Conservation (phyloP, 1,284 basidiomycete genomes). For the Cryptococcus hybrid region DNA sequence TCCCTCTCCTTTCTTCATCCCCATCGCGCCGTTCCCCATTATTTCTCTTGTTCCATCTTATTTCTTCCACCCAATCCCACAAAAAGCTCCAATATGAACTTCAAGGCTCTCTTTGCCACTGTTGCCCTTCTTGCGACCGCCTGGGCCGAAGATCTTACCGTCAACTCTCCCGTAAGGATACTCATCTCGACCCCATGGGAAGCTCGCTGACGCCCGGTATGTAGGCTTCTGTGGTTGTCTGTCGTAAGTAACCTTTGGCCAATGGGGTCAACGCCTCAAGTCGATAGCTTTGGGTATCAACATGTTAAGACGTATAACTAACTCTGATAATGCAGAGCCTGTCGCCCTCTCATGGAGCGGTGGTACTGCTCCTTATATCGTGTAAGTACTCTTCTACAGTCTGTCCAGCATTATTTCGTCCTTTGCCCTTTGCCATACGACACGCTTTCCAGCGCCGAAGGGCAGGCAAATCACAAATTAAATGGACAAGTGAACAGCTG, state of each 20-base stretch:
- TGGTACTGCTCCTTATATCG: slow-evolving; percentile 62
- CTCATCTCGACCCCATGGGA: not conserved
- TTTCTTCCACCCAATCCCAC: not conserved
- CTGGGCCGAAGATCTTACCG: slow-evolving; percentile 48
- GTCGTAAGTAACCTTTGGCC: slow-evolving; percentile 39
- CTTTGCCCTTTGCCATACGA: too few species aligned
- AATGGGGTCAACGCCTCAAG: not conserved
- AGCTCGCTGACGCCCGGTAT: not conserved
- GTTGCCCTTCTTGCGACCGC: slow-evolving; percentile 33
- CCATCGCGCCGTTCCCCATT: not conserved
- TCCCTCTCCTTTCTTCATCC: not conserved
- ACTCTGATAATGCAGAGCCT: slow-evolving; percentile 21
- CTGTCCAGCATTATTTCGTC: too few species aligned
- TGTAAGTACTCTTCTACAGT: slow-evolving; percentile 43
- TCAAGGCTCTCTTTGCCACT: slow-evolving; percentile 17
- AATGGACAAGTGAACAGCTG: too few species aligned
- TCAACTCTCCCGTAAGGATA: slow-evolving; percentile 60
- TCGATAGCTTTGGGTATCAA: not conserved
- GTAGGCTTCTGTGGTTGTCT: slow-evolving; percentile 35
- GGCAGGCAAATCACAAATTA: too few species aligned
- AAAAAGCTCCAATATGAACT: slow-evolving; percentile 23
- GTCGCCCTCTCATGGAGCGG: slow-evolving; percentile 57
- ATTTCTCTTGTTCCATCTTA: not conserved
- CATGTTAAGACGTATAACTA: not conserved
- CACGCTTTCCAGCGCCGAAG: too few species aligned